These are phyloP conservation scores for Rhodotorula sp. DNA, from an alignment of 1,284 basidiomycete genomes.

Conservation along the genomic window DNA sequence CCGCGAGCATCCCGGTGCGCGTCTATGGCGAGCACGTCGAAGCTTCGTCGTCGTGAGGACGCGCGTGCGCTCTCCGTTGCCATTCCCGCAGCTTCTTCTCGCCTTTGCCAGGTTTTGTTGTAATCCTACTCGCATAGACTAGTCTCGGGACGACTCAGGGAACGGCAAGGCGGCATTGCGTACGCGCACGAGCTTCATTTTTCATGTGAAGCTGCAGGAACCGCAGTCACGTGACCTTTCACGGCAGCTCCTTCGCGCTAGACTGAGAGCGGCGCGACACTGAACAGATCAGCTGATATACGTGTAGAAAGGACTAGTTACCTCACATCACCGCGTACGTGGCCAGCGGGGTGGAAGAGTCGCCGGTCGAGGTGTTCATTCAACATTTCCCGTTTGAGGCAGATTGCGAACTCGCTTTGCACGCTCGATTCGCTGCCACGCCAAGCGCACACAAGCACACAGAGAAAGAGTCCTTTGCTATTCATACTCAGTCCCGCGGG, in stretches of 20 bases:
- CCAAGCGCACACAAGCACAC: neutral
- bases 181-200: no score
- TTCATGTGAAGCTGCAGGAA: neutral
- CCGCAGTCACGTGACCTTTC: no score
- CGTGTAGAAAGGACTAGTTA: no score
- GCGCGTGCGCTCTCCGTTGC: neutral
- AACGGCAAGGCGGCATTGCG: no score
- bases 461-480: no score
- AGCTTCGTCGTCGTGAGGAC: neutral
- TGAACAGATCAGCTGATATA: no score
- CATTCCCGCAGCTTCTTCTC: neutral
- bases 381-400: neutral
- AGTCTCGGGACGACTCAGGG: no score
- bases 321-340: no score
- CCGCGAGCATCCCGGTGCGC: constrained; percentile 12
- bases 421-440: neutral
- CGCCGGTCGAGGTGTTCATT: neutral
- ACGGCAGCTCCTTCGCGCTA: no score
- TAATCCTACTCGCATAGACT: constrained; percentile 2
- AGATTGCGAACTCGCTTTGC: no score
- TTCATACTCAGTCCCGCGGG: no score
- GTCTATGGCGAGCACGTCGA: constrained; percentile 20
- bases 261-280: no score
- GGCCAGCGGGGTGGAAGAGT: neutral
- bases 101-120: constrained; percentile 2